A percentile compares a stretch with the other conserved stretches of the same genome.
These are phyloP conservation scores for Aspergillus leporis DNA, from an alignment of 495 filamentous ascomycete species.

Conservation along the genomic window DNA sequence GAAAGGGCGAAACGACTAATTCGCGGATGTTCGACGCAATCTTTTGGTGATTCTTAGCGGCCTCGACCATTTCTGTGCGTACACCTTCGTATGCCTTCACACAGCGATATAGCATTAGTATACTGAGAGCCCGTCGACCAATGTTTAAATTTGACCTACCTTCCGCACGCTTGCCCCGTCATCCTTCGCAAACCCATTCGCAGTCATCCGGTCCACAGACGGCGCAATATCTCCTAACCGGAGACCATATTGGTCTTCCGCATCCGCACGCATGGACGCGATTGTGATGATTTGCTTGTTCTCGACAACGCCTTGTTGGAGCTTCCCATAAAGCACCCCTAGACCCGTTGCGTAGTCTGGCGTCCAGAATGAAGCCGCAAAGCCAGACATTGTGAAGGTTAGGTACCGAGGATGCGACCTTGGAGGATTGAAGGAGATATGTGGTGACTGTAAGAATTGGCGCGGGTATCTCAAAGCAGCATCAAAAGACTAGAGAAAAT, in stretches of 20 bases:
- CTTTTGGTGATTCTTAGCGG: slow-evolving; percentile 86
- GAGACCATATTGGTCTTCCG: slow-evolving; percentile 85
- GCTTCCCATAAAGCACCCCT: slow-evolving; percentile 93
- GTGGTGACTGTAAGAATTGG: not conserved
- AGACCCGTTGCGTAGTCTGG: slow-evolving; percentile 90
- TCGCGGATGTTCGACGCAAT: slow-evolving; percentile 95
- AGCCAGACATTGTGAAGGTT: slow-evolving; percentile 67
- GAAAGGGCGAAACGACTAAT: slow-evolving; percentile 89
- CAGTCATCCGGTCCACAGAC: slow-evolving; percentile 73
- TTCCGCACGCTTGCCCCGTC: slow-evolving; percentile 96
- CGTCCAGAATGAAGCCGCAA: slow-evolving; percentile 95
- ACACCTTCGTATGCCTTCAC: slow-evolving; percentile 91
- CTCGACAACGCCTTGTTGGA: slow-evolving; percentile 93
- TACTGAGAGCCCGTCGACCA: not conserved
- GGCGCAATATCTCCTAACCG: slow-evolving; percentile 81
- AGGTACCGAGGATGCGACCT: not conserved
- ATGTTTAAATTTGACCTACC: slow-evolving; percentile 50
- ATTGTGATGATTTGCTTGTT: slow-evolving; percentile 91
- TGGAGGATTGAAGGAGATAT: not conserved
- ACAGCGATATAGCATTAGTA: slow-evolving; percentile 7
- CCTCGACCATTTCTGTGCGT: slow-evolving; percentile 91
- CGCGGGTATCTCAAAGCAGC: slow-evolving; percentile 4
- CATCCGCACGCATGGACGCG: slow-evolving; percentile 92
- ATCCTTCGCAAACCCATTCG: slow-evolving; percentile 82
- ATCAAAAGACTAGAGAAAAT: slow-evolving; percentile 3